Base-by-base conservation (phyloP, 768 basidiomycete genomes). In the Polyporus arcularius region DNA sequence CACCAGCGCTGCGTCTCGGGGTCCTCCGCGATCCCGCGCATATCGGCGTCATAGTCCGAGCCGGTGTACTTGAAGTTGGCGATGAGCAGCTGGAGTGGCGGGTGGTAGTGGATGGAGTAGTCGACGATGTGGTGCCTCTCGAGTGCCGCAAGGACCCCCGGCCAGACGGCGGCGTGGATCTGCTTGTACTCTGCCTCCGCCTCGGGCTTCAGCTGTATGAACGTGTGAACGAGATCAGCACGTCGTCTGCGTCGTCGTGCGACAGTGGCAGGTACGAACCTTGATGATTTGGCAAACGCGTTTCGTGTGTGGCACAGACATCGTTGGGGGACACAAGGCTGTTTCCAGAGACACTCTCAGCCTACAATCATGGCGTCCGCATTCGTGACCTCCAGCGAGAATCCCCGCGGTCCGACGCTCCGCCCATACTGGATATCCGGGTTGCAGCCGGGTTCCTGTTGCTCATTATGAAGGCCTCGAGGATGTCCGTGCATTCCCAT, bases 11-110 rank as follows among this genome's bases (percentile, higher is more conserved):
- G 81, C n/a, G 89, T 92, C 68, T 87, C 85, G 15, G 82, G 77
- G 68, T 90, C 87, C 16, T 83, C 82, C 3, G 79, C 85, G 31
- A 90, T 79, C 21, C 69, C 76, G 39, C 74, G 77, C 89, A 92
- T 91, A 66, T 92, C 90, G 14, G 63, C 75, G 43, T 81, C 83
- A 41, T 82, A 90, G 65, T 92, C 82, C 3, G 74, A 60, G 0
- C 90, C 91, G 0, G 78, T 83, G 67, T 92, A 92, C 67, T 88
- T 88, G 80, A 92, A 88, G 47, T 80, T 85, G n/a, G 89, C 89
- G 62, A 92, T 82, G n/a, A 93, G 80, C 43, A 93, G 80, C 32
- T 79, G 78, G 28, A 86, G 75, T 4, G 82, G 81, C 16, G 84
- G 81, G 65, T 86, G 83, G 68, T 89, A 81, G 66, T 88, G 79